These are phyloP conservation scores for Linum tenue DNA, from an alignment of 345 rosid genomes.

Conservation along the genomic window DNA sequence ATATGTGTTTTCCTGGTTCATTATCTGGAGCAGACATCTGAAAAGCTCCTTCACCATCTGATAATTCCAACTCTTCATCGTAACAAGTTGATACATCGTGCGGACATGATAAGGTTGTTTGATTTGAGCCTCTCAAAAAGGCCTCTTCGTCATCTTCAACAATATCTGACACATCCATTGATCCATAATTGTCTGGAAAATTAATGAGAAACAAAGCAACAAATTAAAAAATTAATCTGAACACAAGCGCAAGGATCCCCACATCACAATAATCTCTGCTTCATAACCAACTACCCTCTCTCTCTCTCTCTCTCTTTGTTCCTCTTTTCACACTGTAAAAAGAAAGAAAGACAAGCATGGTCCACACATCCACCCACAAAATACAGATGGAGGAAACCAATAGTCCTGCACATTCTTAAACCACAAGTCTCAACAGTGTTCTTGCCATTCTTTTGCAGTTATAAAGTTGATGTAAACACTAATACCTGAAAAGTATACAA, in stretches of 20 bases:
- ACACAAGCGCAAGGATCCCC: not conserved
- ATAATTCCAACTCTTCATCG: slow-evolving; percentile 30
- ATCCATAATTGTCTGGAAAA: slow-evolving; percentile 53
- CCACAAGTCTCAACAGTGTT: not conserved
- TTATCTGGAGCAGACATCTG: slow-evolving; percentile 25
- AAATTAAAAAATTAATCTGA: not conserved
- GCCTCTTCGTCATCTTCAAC: slow-evolving; percentile 90
- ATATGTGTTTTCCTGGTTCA: slow-evolving; percentile 33
- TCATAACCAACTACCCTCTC: not conserved
- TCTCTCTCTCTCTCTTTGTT: not conserved
- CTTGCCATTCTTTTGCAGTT: too few species aligned
- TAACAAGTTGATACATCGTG: slow-evolving; percentile 32
- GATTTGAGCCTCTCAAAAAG: slow-evolving; percentile 48
- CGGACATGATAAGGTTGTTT: slow-evolving; percentile 31
- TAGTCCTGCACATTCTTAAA: not conserved
- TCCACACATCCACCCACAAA: not conserved
- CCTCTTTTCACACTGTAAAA: not conserved
- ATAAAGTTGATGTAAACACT: not conserved
- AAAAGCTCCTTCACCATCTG: slow-evolving; percentile 28
- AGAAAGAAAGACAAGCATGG: not conserved
- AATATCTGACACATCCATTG: slow-evolving; percentile 47
- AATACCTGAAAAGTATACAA: not conserved
- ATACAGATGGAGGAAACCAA: not conserved
- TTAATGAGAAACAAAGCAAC: slow-evolving; percentile 9
- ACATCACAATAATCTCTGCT: not conserved